Base-by-base conservation (phyloP, 2,329 filamentous ascomycete species). In the Trichoderma sp. region DNA sequence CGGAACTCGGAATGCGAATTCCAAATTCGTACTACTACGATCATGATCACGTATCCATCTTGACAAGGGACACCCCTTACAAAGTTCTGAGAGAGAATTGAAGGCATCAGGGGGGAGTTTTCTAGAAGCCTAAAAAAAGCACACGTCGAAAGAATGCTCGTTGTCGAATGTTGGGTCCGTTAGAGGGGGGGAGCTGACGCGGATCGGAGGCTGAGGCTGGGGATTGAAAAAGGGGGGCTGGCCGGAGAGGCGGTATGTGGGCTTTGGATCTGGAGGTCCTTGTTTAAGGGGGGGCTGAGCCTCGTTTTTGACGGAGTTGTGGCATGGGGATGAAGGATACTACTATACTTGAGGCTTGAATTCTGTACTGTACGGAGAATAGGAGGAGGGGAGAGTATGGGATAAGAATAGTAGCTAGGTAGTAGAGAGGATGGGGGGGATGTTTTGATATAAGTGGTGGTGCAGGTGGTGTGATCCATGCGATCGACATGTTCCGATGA, bases 161-260 rank as follows among this genome's bases (percentile, higher is more conserved):
- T 39, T 15, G 30, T 60, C 57, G 44, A 60, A 60, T 24, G 44
- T 26, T 60, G 58, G 39, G 45, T 43, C 58, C 34, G 30, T 34
- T 14, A 39, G 30, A 44, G 50, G 48, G 41, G 28, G 48, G 48
- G 14, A 41, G 58, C 28, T 41, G 41, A 51, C 58, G 47, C 58
- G 58, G 58, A 61, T 52, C 58, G 47, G 58, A 34, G 47, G 58
- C 58, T 61, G 34, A 24, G 30, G 30, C 30, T 34, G 30, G 30
- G 7, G 7, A 34, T 2, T 24, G 24, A 48, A 30, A 47, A 34
- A 34, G 58, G 51, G 58, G 34, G 34, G 34, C 34, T 14, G 43
- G 34, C 47, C 58, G 58, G 58, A 61, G 26, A 52, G 47, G 21
- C 58, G 58, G 58, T 34, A 61, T 61, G 51, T 52, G 58, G 34